Conservation (phyloP, 495 filamentous ascomycete species). For the Aspergillus avenaceus region DNA sequence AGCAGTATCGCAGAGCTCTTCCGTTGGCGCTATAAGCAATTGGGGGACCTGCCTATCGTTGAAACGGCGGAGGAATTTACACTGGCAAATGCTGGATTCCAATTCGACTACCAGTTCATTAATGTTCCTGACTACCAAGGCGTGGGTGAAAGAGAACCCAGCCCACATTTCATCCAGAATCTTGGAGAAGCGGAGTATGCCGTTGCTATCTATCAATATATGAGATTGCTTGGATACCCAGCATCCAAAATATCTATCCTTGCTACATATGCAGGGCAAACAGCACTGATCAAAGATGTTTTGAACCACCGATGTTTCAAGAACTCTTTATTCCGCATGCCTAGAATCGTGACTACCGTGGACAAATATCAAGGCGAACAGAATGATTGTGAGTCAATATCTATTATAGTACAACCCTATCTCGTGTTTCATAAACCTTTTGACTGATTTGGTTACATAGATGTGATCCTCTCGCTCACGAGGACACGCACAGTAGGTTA, state of each 20-base stretch:
- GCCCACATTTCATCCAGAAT: slow-evolving; percentile 97
- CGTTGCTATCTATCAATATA: slow-evolving; percentile 93
- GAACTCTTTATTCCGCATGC: slow-evolving; percentile 84
- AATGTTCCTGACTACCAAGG: slow-evolving; percentile 94
- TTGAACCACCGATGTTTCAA: slow-evolving; percentile 78
- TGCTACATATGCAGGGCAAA: slow-evolving; percentile 92
- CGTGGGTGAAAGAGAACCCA: slow-evolving; percentile 80
- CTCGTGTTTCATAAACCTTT: background rate
- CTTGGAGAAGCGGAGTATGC: slow-evolving; percentile 95
- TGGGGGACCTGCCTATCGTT: slow-evolving; percentile 76
- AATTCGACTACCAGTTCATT: slow-evolving; percentile 95
- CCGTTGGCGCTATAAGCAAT: slow-evolving; percentile 83
- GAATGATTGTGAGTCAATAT: slow-evolving; percentile 93
- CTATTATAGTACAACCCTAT: too few relatives aligned
- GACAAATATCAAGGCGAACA: slow-evolving; percentile 99
- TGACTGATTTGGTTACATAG: slow-evolving; percentile 42
- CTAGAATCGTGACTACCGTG: slow-evolving; percentile 86
- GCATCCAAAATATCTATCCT: slow-evolving; percentile 85
- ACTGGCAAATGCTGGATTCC: slow-evolving; percentile 85
- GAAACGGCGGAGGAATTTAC: slow-evolving; percentile 65
- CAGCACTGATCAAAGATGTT: slow-evolving; percentile 85
- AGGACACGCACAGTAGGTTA: slow-evolving; percentile 90
- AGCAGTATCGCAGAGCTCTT: slow-evolving; percentile 86
- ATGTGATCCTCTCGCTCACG: slow-evolving; percentile 88
- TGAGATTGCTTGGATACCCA: slow-evolving; percentile 96